Evolutionary conservation across 352 stramenopile species (phyloP).

Genomic region (Globisporangium paddicum): DNA sequence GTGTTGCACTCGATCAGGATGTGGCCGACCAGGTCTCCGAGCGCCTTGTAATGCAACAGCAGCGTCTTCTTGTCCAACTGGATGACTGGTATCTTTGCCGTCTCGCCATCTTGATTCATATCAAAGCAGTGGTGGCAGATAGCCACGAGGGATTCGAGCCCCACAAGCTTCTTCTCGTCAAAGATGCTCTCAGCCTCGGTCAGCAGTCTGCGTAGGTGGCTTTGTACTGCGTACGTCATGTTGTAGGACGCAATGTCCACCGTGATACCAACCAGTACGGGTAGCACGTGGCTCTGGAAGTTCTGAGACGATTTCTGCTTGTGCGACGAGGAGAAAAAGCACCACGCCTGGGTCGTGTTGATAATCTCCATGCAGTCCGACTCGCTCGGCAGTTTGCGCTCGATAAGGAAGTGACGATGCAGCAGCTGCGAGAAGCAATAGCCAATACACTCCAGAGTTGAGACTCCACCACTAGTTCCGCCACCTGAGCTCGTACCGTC

Average conservation of each 20-base stretch:
- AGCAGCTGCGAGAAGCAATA: slow-evolving; percentile 34
- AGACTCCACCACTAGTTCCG: slow-evolving; percentile 2
- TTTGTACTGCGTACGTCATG: slow-evolving; percentile 61
- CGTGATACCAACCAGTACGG: slow-evolving; percentile 45
- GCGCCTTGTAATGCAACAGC: slow-evolving; percentile 13
- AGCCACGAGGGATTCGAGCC: slow-evolving; percentile 33
- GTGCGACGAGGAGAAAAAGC: slow-evolving; percentile 58
- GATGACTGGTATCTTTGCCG: neutral
- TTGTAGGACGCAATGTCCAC: slow-evolving; percentile 64
- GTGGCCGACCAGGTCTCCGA: slow-evolving; percentile 59
- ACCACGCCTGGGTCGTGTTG: slow-evolving; percentile 78
- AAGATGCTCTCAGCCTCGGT: slow-evolving; percentile 56
- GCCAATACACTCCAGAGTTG: slow-evolving; percentile 23
- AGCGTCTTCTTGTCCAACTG: slow-evolving; percentile 38
- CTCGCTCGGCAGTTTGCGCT: slow-evolving; percentile 37
- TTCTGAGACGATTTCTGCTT: slow-evolving; percentile 32
- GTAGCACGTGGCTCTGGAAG: slow-evolving; percentile 32
- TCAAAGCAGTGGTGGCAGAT: slow-evolving; percentile 18
- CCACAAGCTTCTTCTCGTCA: slow-evolving; percentile 72
- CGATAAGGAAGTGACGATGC: slow-evolving; percentile 38
- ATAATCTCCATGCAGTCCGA: slow-evolving; percentile 77
- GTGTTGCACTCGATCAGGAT: slow-evolving; percentile 71
- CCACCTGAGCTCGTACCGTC: slow-evolving; percentile 19
- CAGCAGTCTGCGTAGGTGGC: slow-evolving; percentile 54
- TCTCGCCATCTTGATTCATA: neutral